Base-by-base conservation (phyloP, 305 asterid species). In the Fraxinus sp. region DNA sequence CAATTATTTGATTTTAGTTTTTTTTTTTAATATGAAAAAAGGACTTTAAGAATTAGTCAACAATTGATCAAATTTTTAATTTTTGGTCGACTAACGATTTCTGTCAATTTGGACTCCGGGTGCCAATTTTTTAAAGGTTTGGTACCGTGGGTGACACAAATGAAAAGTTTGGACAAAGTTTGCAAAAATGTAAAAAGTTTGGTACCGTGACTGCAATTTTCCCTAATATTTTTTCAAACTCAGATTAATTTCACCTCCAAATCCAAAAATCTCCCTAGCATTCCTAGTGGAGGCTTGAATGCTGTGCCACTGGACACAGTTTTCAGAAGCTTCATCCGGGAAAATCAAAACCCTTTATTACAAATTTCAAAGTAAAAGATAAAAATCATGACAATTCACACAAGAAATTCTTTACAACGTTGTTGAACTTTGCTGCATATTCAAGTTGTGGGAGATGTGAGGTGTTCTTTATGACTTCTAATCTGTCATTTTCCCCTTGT, bases 391-490 rank as follows among this genome's bases (percentile, higher is more conserved):
- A 82, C 22, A 22, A 76, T 1, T 46, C 90, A 64, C 75, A 44
- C 55, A 93, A 83, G 87, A 92, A 93, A 2, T 66, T 59, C 1
- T 86, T 79, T 80, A 93, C 87, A 74, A 87, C 85, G 44, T 79
- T 84, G 84, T 93, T 91, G 88, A 92, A 91, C 80, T 87, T 79
- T 10, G 18, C 62, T 24, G 90, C 84, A 7, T 80, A 79, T 78
- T 93, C 93, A 22, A 90, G 85, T 79, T 92, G 97, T 32, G 97
- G 93, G 1, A 87, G 77, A 82, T 93, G 98, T 2, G 94, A 85
- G 24, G 89, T 79, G 32, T 89, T 87, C 73, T 88, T 84, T 11
- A 92, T 84, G 7, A 92, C 83, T 81, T 93, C 81, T 79, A 89
- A 46, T 76, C 36, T 88, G 5, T 88, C 85, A 78, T 85, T 91